Evolutionary conservation across 306 rosid genomes (phyloP).

Genomic region (Hippophae tibetana): DNA sequence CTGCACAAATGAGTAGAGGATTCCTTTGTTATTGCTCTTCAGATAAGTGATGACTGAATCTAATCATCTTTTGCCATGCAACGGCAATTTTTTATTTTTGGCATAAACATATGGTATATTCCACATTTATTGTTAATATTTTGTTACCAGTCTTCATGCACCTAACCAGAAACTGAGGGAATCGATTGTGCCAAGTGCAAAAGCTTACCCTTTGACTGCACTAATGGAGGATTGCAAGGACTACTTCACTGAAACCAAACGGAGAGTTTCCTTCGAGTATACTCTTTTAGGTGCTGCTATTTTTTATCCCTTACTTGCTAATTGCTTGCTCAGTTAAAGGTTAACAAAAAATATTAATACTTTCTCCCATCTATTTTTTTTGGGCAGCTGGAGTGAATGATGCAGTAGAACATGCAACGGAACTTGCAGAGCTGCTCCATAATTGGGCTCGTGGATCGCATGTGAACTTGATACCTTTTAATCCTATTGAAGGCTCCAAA

Average conservation of each 20-base stretch:
- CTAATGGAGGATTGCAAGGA: conserved; percentile 78
- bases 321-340: conserved; percentile 4
- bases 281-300: conserved; percentile 76
- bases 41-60: no score
- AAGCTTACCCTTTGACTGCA: conserved; percentile 81
- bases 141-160: conserved; percentile 71
- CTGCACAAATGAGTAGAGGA: background rate
- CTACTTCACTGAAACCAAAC: conserved; percentile 58
- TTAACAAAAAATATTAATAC: conserved; percentile 4
- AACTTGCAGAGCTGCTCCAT: conserved; percentile 74
- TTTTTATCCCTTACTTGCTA: conserved; percentile 2
- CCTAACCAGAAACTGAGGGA: conserved; percentile 96
- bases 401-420: conserved; percentile 60
- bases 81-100: background rate
- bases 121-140: conserved; percentile 6
- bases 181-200: conserved; percentile 88
- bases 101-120: background rate
- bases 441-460: conserved; percentile 58
- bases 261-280: conserved; percentile 87
- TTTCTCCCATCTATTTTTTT: conserved; percentile 13
- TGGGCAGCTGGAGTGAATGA: conserved; percentile 91
- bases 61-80: background rate
- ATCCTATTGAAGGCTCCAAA: conserved; percentile 91
- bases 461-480: conserved; percentile 91
- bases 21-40: no score